Base-by-base conservation (phyloP, 177 flowering plant genomes). In the Vitis hybrid region DNA sequence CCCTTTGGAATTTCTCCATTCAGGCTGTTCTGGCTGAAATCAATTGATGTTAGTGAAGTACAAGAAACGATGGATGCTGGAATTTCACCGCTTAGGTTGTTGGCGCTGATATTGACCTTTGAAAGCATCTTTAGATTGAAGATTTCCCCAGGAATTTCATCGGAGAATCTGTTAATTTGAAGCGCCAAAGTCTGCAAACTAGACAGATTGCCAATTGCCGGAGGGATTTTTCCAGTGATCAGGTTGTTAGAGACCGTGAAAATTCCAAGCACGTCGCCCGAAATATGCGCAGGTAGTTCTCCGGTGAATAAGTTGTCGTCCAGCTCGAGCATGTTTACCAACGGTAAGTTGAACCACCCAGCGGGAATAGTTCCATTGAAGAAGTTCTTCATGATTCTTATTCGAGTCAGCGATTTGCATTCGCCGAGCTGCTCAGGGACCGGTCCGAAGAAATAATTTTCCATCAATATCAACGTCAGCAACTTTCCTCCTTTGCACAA, bases 311-410 rank as follows among this genome's bases (percentile, higher is more conserved):
- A 80, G 65, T 95, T 95, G 55, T 90, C 83, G 50, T 73, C 66
- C 1, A 90, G 60, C 72, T 92, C 97, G 10, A 91, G 64, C 45
- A 84, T 73, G 14, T 45, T 58, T 5, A 81, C 69, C n/a, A 11
- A 1, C 0, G 97, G 98, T 64, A 93, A 63, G 57, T 76, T 83
- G 72, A 94, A 86, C 26, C 91, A 63, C 9, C 98, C 98, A 0
- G 86, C 70, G 1, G 97, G 98, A 92, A 92, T 82, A 7, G 89
- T 72, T 2, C 96, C 99, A 50, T 84, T 83, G 55, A 95, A 64
- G 59, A 60, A 81, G 66, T 92, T 92, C 39, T 78, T 81, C 73
- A 52, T 53, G 62, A 90, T 50, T 19, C 98, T 76, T 13, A 95
- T 72, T 50, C 81, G 72, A 3, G 69, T 80, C 51, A 95, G 71